Evolutionary conservation across 1,284 basidiomycete species (phyloP).

Genomic region (Trichosporon asahii): DNA sequence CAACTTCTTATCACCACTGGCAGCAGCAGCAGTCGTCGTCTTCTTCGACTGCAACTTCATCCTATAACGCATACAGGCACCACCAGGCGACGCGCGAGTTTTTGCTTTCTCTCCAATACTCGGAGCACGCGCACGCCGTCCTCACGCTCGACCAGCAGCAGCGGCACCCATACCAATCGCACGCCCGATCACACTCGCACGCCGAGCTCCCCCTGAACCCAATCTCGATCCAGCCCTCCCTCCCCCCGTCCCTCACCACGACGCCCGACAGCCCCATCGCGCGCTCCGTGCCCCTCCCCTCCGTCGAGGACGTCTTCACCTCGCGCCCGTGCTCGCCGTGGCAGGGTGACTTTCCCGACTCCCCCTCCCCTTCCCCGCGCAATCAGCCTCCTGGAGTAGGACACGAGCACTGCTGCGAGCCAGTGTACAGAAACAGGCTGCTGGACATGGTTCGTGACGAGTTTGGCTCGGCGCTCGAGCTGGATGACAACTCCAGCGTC

Average conservation of each 20-base stretch:
- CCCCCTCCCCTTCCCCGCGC: background rate
- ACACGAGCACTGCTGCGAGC: background rate
- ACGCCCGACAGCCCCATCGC: background rate
- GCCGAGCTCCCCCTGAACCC: background rate
- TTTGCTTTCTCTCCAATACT: background rate
- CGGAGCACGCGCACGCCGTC: background rate
- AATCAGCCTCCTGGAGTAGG: background rate
- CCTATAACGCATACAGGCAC: background rate
- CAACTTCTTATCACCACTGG: background rate
- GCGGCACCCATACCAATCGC: background rate
- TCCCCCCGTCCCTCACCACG: background rate
- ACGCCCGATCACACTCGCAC: background rate
- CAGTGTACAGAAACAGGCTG: background rate
- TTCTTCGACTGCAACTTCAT: no score
- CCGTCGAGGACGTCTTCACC: background rate
- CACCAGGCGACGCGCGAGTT: background rate
- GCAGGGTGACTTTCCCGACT: background rate
- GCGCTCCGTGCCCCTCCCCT: slow-evolving; percentile 1
- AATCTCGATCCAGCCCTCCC: background rate
- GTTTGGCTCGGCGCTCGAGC: background rate
- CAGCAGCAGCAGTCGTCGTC: no score
- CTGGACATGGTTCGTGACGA: slow-evolving; percentile 6
- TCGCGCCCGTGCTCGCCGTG: background rate
- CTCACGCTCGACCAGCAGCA: background rate
- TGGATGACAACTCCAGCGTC: background rate